Conservation (phyloP, 305 asterid species). For the Euphrasia arctica region DNA sequence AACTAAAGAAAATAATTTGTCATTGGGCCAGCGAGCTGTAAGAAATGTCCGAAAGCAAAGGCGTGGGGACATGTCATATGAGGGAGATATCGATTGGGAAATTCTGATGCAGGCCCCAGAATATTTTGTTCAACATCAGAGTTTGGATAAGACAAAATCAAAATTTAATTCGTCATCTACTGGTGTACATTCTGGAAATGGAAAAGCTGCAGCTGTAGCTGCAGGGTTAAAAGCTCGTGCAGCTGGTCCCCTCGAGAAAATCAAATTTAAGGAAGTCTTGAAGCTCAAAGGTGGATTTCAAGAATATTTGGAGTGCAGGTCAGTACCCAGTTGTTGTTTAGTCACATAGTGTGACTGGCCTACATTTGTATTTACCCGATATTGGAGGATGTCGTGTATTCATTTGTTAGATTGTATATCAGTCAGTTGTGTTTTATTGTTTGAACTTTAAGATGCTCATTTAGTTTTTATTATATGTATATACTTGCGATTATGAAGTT, state of each 20-base stretch:
- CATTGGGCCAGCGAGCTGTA: constrained; percentile 59
- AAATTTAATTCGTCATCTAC: constrained; percentile 38
- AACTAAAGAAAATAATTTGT: constrained; percentile 42
- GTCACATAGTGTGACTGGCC: constrained; percentile 6
- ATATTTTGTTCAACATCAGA: constrained; percentile 49
- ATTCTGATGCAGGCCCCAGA: constrained; percentile 71
- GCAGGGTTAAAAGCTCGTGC: constrained; percentile 91
- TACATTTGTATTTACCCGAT: constrained; percentile 19
- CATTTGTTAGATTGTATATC: constrained; percentile 20
- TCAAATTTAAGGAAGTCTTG: constrained; percentile 84
- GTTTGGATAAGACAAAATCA: constrained; percentile 52
- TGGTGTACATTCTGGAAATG: constrained; percentile 53
- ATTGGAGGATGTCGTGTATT: constrained; percentile 1
- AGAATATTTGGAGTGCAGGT: constrained; percentile 97
- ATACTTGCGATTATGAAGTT: constrained; percentile 10
- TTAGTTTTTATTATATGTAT: not conserved
- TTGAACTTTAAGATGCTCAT: constrained; percentile 24
- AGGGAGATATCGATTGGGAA: constrained; percentile 99
- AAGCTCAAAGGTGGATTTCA: constrained; percentile 96
- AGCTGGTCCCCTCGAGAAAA: constrained; percentile 79
- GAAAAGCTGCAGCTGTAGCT: constrained; percentile 84
- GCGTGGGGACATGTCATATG: constrained; percentile 97
- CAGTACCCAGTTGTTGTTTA: constrained; percentile 26
- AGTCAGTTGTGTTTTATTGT: constrained; percentile 17
- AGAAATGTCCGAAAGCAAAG: constrained; percentile 73